Evolutionary conservation across 192 early-diverging fungal species (phyloP), one percentile per base, ranked within the genome.

Genomic region (Podila clonocystis): DNA sequence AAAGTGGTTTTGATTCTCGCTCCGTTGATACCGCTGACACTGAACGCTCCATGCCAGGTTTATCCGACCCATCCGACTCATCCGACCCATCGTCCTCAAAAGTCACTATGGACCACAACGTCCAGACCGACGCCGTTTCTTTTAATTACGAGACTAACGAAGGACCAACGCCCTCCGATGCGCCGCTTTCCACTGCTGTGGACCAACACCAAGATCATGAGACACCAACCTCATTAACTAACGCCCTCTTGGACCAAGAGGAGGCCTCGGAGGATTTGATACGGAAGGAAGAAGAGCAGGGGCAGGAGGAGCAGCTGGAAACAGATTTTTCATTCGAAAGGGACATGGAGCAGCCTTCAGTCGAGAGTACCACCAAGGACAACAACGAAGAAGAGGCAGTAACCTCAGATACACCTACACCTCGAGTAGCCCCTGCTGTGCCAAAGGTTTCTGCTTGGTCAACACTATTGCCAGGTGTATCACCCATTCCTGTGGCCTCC

Each of bases 391-490:
- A 55, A 55, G 22, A 55, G 2, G 52, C 9, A 15, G 41, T 15
- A 12, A 45, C 15, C 3, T 0, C 52, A 55, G 52, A 22, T 3
- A 55, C 52, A n/a, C 50, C 22, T n/a, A 8, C 50, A n/a, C 29
- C 31, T 13, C 50, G 50, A 9, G 22, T 31, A 4, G 26, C 64
- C 31, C n/a, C 59, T 5, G 49, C 33, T 5, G 49, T 48, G 11
- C 69, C 75, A 8, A 78, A 78, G 22, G 26, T 58, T 0, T 78
- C 75, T 11, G 75, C 75, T 11, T 78, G 75, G 75, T 78, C 75
- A 60, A 67, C 63, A 22, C 75, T 78, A n/a, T 63, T 78, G 26
- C 75, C 75, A 8, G 75, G 75, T 0, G 75, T 78, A 2, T 62
- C 75, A 29, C 75, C 75, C 26, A 78, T 78, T 50, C 68, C 75